phyloP scores from a whole-genome alignment of 2,329 filamentous ascomycete genomes.

The Paraconiothyrium brasiliense region DNA sequence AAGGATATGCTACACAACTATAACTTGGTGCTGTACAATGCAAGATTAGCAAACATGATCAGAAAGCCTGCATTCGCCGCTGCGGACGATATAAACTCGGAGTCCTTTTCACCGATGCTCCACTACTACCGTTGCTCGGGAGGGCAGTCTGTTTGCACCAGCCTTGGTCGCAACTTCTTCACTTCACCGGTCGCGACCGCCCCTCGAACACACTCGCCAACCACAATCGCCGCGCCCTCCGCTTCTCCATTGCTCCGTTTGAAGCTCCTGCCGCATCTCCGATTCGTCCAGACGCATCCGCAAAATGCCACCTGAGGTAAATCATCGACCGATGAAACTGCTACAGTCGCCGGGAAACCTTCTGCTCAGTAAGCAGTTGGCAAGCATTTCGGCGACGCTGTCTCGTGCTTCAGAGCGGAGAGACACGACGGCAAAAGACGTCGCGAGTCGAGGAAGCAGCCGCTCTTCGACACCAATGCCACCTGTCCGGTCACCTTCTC shows the following conservation, averaged over 20 bases:
- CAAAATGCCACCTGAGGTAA: slow-evolving; percentile 5
- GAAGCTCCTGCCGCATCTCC: background rate
- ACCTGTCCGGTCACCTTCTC: background rate
- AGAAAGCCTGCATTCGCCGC: background rate
- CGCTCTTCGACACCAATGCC: slow-evolving; percentile 1
- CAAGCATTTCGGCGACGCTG: slow-evolving; percentile 29
- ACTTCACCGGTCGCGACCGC: background rate
- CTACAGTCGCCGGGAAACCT: slow-evolving; percentile 1
- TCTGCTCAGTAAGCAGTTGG: slow-evolving; percentile 25
- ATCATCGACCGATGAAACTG: slow-evolving; percentile 11
- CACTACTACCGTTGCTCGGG: background rate
- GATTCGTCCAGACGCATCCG: background rate
- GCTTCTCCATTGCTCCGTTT: background rate
- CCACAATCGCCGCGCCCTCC: background rate
- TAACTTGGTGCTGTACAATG: background rate
- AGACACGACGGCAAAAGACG: slow-evolving; percentile 19
- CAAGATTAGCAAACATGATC: background rate
- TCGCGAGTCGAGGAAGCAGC: slow-evolving; percentile 4
- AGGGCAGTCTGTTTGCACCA: background rate
- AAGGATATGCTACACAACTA: background rate
- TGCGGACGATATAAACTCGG: background rate
- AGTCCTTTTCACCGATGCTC: background rate
- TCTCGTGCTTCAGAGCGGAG: slow-evolving; percentile 27
- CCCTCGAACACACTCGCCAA: background rate
- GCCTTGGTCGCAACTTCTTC: background rate